Evolutionary conservation across 1,139 yeast species (phyloP), one percentile per base, ranked within the genome.

Genomic region (Hansenula lynferdii): DNA sequence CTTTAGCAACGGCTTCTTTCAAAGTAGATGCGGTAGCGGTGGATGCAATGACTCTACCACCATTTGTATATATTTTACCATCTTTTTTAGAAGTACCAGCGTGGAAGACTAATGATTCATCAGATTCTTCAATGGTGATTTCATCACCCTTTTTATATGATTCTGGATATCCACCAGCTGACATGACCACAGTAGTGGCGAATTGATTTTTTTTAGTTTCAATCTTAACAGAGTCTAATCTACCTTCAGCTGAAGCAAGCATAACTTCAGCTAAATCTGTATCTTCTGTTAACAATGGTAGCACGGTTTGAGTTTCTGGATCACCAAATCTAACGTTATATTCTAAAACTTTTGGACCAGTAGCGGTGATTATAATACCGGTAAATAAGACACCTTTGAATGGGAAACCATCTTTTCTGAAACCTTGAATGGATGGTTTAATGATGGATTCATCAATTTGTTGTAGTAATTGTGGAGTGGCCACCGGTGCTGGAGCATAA

Each of bases 251-350:
- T 51, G 96, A 85, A 36, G 97, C 98, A 45, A 90, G 67, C 76
- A 94, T 78, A 34, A 92, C 81, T 61, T 89, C 87, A 31, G 96
- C 95, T 56, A 94, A 73, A 64, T 94, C 98, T 18, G 96, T 83
- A 44, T 85, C 90, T 29, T 80, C 78, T 16, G 81, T 64, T 48
- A 94, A 70, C 56, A 94, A 72, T 14, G 97, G 97, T 57, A 94
- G 71, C 25, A 92, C 95, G 6, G 97, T 85, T 68, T 94, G 98
- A 30, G 97, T 92, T 67, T 94, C 99, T 50, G 99, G 99, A 62
- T 94, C 99, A 45, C 99, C 99, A 53, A 94, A 94, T 65, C 99
- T 80, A 39, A 92, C 97, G 53, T 94, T 94, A 67, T 94, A 94
- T 65, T 94, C 99, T 56, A 94, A 74, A 10, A 90, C 97, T 67